Evolutionary conservation across 1,284 basidiomycete genomes (phyloP).

Genomic region (Heterobasidion irregulare): DNA sequence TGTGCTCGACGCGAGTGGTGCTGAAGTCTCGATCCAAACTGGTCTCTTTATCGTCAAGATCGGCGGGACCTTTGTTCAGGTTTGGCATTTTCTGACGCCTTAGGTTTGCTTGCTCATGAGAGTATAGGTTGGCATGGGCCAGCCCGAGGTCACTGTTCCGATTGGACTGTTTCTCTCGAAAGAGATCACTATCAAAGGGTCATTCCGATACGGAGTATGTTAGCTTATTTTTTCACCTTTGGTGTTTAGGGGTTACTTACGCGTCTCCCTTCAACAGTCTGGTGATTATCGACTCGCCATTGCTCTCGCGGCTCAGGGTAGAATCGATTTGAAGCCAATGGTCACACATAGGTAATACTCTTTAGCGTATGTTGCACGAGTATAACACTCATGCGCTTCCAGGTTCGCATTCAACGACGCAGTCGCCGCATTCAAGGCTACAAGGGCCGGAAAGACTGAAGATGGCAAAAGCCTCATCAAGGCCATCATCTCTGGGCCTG

Average conservation of each 20-base stretch:
- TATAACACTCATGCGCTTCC: slow-evolving; percentile 23
- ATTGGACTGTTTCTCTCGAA: slow-evolving; percentile 58
- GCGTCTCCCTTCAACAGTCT: slow-evolving; percentile 36
- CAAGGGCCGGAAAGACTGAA: slow-evolving; percentile 70
- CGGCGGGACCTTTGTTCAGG: slow-evolving; percentile 71
- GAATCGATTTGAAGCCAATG: slow-evolving; percentile 81
- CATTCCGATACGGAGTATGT: slow-evolving; percentile 79
- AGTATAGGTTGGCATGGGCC: slow-evolving; percentile 68
- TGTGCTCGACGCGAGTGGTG: slow-evolving; percentile 82
- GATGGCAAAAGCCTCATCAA: slow-evolving; percentile 72
- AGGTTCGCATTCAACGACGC: slow-evolving; percentile 75
- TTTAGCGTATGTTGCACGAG: slow-evolving; percentile 1
- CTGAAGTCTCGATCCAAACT: slow-evolving; percentile 83
- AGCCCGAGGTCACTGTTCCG: slow-evolving; percentile 53
- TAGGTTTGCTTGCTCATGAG: not conserved
- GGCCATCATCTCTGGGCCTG: slow-evolving; percentile 72
- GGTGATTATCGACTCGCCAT: slow-evolving; percentile 85
- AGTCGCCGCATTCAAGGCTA: slow-evolving; percentile 73
- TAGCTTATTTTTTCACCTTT: not conserved
- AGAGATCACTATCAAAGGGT: slow-evolving; percentile 78
- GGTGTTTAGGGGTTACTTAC: not conserved
- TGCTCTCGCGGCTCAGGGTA: slow-evolving; percentile 69
- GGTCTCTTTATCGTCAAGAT: slow-evolving; percentile 66
- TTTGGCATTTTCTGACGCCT: slow-evolving; percentile 11
- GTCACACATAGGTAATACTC: slow-evolving; percentile 71